Evolutionary conservation across 2,329 filamentous ascomycete genomes (phyloP).

Genomic region (Emergomyces pasteurianus): DNA sequence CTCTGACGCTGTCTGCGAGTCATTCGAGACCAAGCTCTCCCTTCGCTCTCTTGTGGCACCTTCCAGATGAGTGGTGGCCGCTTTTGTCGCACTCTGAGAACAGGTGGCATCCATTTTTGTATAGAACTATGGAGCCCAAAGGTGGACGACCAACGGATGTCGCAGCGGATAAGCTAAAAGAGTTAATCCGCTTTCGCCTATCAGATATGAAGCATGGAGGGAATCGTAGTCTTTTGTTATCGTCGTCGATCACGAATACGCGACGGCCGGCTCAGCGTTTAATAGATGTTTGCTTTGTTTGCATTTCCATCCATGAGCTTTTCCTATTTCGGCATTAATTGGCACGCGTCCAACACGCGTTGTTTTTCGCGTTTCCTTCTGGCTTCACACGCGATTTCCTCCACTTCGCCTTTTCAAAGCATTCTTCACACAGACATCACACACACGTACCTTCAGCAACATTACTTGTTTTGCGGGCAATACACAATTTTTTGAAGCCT

Average conservation of each 20-base stretch:
- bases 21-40: conserved; percentile 38
- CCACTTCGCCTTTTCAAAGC: background rate
- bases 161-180: background rate
- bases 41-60: conserved; percentile 15
- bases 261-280: background rate
- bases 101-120: conserved; percentile 2
- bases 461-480: background rate
- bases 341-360: conserved; percentile 11
- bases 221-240: background rate
- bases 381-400: background rate
- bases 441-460: background rate
- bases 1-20: conserved; percentile 64
- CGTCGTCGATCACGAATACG: background rate
- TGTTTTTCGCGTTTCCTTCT: conserved; percentile 1
- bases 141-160: background rate
- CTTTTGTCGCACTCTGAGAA: background rate
- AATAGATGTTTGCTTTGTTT: conserved; percentile 19
- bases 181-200: background rate
- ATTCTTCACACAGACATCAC: background rate
- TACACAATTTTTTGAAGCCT: background rate
- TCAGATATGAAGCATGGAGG: background rate
- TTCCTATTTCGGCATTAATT: conserved; percentile 25
- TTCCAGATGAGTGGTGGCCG: conserved; percentile 5
- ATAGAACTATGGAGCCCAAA: background rate
- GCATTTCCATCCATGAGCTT: background rate